A percentile compares a stretch with the other conserved stretches of the same genome.
Conservation (phyloP, 805 yeast genomes). For the Barnettozyma pratensis region DNA sequence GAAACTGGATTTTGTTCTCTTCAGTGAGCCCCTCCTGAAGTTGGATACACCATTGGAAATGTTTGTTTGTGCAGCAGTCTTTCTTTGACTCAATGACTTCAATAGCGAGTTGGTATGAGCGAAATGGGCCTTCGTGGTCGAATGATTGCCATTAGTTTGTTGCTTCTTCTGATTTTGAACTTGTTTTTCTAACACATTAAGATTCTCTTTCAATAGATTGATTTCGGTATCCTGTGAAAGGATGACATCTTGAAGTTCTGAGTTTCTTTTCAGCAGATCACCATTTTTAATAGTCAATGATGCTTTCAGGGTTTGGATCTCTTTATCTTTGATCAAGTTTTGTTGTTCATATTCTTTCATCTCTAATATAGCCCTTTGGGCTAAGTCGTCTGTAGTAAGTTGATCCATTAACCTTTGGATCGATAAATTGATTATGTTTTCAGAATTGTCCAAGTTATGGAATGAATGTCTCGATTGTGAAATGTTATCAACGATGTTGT, state of each 20-base stretch:
- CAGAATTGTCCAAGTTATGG: slow-evolving; percentile 34
- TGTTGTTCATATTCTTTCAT: slow-evolving; percentile 37
- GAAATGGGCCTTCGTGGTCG: background rate
- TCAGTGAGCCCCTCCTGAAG: background rate
- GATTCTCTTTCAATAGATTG: slow-evolving; percentile 46
- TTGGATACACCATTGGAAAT: background rate
- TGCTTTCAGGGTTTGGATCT: slow-evolving; percentile 13
- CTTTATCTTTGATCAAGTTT: slow-evolving; percentile 35
- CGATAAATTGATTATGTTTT: slow-evolving; percentile 53
- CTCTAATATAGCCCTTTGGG: slow-evolving; percentile 54
- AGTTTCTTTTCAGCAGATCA: slow-evolving; percentile 42
- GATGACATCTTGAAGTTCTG: slow-evolving; percentile 44
- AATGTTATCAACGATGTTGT: slow-evolving; percentile 33
- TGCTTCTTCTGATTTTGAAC: background rate
- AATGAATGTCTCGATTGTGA: slow-evolving; percentile 36
- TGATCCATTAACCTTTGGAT: slow-evolving; percentile 59
- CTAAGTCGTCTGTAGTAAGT: slow-evolving; percentile 72
- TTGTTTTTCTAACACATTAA: slow-evolving; percentile 49
- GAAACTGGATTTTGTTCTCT: slow-evolving; percentile 3
- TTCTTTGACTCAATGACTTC: slow-evolving; percentile 5
- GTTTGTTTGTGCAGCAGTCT: background rate
- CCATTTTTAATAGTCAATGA: slow-evolving; percentile 8
- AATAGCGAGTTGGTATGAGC: slow-evolving; percentile 3
- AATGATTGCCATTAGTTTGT: background rate
- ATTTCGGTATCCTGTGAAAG: slow-evolving; percentile 64